phyloP scores from a whole-genome alignment of 495 filamentous ascomycete genomes.

The Neurospora sp. region DNA sequence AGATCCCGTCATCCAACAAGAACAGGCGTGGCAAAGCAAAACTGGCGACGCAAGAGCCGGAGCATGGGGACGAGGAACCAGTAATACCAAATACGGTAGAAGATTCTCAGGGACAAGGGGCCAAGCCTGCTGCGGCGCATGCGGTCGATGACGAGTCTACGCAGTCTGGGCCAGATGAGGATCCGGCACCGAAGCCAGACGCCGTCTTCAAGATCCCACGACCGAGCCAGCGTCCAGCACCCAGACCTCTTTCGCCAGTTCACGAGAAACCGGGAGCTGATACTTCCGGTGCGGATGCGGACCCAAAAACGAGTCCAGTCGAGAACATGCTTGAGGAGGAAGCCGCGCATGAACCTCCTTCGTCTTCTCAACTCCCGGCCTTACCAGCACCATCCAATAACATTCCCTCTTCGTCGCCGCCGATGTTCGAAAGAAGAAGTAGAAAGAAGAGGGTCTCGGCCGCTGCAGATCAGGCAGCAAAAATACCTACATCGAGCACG shows the following conservation, averaged over 20 bases:
- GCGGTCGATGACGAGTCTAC: constrained; percentile 13
- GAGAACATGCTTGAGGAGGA: neutral
- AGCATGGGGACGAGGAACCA: constrained; percentile 2
- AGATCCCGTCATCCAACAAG: constrained; percentile 30
- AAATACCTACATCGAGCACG: neutral
- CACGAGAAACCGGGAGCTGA: neutral
- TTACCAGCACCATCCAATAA: neutral
- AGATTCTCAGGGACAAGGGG: constrained; percentile 18
- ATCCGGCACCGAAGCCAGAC: neutral
- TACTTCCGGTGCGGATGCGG: constrained; percentile 17
- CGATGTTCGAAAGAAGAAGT: neutral
- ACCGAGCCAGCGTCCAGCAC: constrained; percentile 1
- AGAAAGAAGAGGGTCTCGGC: neutral
- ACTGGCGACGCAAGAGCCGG: constrained; percentile 11
- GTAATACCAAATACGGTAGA: constrained; percentile 21
- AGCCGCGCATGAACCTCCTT: neutral
- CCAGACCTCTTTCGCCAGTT: neutral
- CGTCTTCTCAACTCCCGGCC: neutral
- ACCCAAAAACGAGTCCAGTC: constrained; percentile 32
- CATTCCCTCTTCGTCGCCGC: neutral
- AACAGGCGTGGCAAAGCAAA: constrained; percentile 6
- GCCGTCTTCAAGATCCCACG: constrained; percentile 3
- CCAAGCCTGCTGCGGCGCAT: neutral
- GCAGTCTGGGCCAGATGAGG: constrained; percentile 12
- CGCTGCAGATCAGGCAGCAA: neutral